Conservation (phyloP, 2,329 filamentous ascomycete genomes). For the Claviceps monticola region DNA sequence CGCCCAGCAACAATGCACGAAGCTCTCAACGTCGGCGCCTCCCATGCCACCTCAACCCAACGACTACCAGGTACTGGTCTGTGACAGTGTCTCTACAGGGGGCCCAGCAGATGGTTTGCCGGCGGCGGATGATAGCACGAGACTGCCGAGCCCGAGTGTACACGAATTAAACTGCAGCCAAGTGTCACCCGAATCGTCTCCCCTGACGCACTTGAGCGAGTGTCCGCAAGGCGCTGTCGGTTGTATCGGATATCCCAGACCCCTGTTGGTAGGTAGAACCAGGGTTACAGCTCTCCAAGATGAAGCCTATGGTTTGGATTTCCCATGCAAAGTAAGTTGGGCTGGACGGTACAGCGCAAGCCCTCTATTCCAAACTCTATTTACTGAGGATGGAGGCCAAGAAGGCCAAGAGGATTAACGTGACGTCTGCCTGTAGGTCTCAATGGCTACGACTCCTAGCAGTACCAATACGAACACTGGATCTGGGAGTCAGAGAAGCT, state of each 20-base stretch:
- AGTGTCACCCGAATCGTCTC: not conserved
- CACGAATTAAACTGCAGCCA: not conserved
- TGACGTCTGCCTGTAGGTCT: not conserved
- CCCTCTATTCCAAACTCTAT: not conserved
- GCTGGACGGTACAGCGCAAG: not conserved
- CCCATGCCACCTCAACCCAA: not conserved
- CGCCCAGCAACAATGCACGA: not conserved
- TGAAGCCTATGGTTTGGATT: not conserved
- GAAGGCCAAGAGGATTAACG: not conserved
- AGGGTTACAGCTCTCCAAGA: not conserved
- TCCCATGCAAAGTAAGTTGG: not conserved
- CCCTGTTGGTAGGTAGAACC: not conserved
- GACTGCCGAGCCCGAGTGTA: not conserved
- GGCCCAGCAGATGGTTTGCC: not conserved
- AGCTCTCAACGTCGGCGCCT: not conserved
- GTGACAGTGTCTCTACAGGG: not conserved
- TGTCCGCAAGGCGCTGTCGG: not conserved
- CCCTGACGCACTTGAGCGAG: not conserved
- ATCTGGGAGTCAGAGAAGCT: not conserved
- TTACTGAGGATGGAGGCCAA: not conserved
- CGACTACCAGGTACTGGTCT: not conserved
- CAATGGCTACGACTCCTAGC: not conserved
- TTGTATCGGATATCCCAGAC: too few species aligned
- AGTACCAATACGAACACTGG: not conserved
- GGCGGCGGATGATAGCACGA: not conserved